Conservation (phyloP, 345 rosid species). For the Melastoma malabathricum region DNA sequence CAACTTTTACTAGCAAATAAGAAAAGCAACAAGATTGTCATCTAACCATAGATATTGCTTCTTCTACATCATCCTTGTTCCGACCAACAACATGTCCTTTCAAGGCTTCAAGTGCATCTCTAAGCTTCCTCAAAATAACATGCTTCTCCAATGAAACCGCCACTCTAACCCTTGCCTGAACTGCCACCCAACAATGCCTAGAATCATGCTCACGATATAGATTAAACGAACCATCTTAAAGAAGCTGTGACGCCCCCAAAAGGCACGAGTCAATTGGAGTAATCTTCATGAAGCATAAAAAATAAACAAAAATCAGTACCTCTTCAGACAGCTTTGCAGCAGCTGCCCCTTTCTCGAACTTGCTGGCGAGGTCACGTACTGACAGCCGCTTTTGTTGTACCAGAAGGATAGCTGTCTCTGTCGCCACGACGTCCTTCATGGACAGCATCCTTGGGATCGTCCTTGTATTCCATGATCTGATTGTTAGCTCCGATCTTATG, state of each 20-base stretch:
- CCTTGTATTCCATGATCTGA: conserved; percentile 62
- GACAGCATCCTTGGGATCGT: conserved; percentile 60
- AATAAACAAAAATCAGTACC: conserved; percentile 24
- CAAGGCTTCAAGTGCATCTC: conserved; percentile 83
- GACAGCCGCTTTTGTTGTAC: conserved; percentile 93
- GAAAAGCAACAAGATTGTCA: conserved; percentile 4
- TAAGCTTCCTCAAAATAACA: conserved; percentile 90
- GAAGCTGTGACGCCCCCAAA: not conserved
- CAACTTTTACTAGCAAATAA: not conserved
- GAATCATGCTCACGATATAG: not conserved
- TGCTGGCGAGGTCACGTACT: conserved; percentile 89
- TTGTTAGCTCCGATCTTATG: conserved; percentile 69
- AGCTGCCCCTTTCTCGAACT: conserved; percentile 91
- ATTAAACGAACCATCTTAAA: too few relatives aligned
- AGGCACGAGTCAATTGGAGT: not conserved
- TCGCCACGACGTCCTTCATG: conserved; percentile 88
- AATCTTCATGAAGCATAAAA: not conserved
- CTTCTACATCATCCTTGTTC: conserved; percentile 94
- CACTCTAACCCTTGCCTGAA: conserved; percentile 85
- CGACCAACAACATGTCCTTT: conserved; percentile 83
- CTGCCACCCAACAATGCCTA: conserved; percentile 4
- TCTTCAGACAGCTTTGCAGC: conserved; percentile 95
- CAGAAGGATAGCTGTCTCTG: conserved; percentile 73
- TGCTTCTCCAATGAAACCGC: conserved; percentile 95
- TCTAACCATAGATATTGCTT: conserved; percentile 87